Evolutionary conservation across 768 basidiomycete species (phyloP).

Genomic region (Tricholoma saponaceum): DNA sequence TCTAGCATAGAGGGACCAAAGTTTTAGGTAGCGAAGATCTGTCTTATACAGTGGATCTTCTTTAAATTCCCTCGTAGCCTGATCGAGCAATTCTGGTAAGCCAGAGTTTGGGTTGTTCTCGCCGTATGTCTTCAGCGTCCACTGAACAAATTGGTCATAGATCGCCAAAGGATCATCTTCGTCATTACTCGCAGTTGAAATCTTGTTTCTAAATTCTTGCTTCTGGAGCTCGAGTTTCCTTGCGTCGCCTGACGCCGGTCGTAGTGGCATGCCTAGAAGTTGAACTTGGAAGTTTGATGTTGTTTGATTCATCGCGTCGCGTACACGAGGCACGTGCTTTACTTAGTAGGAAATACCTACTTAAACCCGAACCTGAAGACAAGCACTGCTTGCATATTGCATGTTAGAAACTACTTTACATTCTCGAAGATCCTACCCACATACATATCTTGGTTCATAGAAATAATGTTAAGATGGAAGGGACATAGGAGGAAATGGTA

Average conservation of each 20-base stretch:
- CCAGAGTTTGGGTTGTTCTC: constrained; percentile 68
- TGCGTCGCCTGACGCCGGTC: constrained; percentile 13
- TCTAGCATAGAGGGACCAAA: constrained; percentile 87
- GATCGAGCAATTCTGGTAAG: constrained; percentile 76
- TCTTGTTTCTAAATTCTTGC: constrained; percentile 30
- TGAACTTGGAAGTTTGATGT: constrained; percentile 8
- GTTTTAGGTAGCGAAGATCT: constrained; percentile 85
- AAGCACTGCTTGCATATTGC: neutral
- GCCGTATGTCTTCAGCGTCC: constrained; percentile 80
- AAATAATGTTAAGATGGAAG: neutral
- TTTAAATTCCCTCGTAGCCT: constrained; percentile 78
- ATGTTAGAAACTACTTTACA: neutral
- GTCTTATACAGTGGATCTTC: constrained; percentile 80
- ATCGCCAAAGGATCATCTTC: constrained; percentile 86
- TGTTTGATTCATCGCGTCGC: constrained; percentile 17
- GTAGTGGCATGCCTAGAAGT: constrained; percentile 13
- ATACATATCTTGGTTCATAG: neutral
- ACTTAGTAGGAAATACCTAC: too few relatives aligned
- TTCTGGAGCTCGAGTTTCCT: constrained; percentile 27
- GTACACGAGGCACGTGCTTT: constrained; percentile 12
- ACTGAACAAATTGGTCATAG: constrained; percentile 85
- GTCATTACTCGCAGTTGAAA: constrained; percentile 56
- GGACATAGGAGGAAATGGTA: neutral
- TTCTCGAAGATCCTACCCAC: neutral
- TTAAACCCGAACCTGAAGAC: neutral